Percentiles rank a stretch among this genome's conserved stretches.
Evolutionary conservation across 768 basidiomycete genomes (phyloP).

Genomic region (Mycena haematopus): DNA sequence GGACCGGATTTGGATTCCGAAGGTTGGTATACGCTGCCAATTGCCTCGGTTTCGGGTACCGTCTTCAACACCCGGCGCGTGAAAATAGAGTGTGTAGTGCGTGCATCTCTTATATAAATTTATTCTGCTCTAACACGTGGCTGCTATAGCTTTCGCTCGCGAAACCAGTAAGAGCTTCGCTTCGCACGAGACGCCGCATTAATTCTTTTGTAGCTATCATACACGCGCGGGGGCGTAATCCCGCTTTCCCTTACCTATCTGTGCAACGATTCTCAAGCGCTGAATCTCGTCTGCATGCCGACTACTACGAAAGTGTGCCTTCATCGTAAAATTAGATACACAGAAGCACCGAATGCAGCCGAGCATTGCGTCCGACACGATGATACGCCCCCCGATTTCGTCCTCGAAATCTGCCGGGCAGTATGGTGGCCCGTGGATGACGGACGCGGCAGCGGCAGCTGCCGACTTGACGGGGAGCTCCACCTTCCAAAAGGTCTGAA

Average conservation of each 20-base stretch:
- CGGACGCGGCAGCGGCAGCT: constrained; percentile 8
- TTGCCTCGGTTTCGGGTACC: constrained; percentile 31
- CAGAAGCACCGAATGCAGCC: constrained; percentile 5
- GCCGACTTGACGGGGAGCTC: constrained; percentile 30
- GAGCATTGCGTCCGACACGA: constrained; percentile 3
- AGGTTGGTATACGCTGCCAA: constrained; percentile 41
- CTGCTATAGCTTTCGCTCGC: constrained; percentile 41
- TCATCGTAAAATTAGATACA: constrained; percentile 19
- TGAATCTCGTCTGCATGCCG: constrained; percentile 26
- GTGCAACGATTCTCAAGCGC: constrained; percentile 25
- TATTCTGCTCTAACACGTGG: not conserved
- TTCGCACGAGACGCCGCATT: not conserved
- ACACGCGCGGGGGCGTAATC: constrained; percentile 29
- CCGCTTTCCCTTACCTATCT: constrained; percentile 24
- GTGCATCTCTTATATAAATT: constrained; percentile 10
- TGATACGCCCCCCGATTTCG: not conserved
- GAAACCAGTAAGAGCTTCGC: constrained; percentile 39
- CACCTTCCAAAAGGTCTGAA: constrained; percentile 30
- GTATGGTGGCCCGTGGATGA: constrained; percentile 30
- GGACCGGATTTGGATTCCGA: constrained; percentile 42
- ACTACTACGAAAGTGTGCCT: constrained; percentile 23
- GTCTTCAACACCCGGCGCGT: constrained; percentile 33
- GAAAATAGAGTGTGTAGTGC: constrained; percentile 38
- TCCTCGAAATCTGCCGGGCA: constrained; percentile 24
- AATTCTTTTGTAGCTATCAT: constrained; percentile 21